Conservation (phyloP, 352 stramenopile species). For the Phytophthora fragariaefolia region DNA sequence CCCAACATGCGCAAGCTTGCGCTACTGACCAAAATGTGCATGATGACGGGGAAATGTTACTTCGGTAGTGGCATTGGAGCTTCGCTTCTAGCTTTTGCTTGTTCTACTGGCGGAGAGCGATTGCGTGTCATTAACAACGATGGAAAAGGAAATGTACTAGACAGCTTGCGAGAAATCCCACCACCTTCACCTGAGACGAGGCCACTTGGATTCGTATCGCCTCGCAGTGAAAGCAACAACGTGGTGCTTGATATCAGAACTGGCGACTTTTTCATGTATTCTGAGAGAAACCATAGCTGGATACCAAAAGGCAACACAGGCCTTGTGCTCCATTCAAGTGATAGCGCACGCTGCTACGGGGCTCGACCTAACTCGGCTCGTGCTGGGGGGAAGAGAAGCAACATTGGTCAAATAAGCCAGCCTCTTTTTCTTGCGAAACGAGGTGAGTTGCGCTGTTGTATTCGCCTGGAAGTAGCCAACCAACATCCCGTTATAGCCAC, state of each 20-base stretch:
- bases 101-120: constrained; percentile 70
- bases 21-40: constrained; percentile 84
- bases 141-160: constrained; percentile 55
- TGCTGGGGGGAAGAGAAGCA: constrained; percentile 56
- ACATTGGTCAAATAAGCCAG: constrained; percentile 43
- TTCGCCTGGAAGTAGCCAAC: constrained; percentile 58
- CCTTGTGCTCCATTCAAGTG: constrained; percentile 69
- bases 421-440: constrained; percentile 56
- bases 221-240: constrained; percentile 24
- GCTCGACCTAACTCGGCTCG: constrained; percentile 66
- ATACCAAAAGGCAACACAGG: constrained; percentile 80
- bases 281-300: constrained; percentile 46
- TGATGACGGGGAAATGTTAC: constrained; percentile 88
- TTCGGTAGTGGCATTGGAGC: constrained; percentile 73
- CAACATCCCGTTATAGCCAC: constrained; percentile 44
- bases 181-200: constrained; percentile 31
- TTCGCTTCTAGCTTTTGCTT: constrained; percentile 67
- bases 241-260: constrained; percentile 77
- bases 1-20: constrained; percentile 66
- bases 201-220: constrained; percentile 24
- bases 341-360: constrained; percentile 63
- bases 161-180: constrained; percentile 48
- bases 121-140: constrained; percentile 71
- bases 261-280: constrained; percentile 75
- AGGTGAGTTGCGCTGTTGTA: constrained; percentile 71